Percentiles rank a stretch among this genome's conserved stretches.
Conservation (phyloP, 495 filamentous ascomycete genomes). For the Penicillium alfredii region DNA sequence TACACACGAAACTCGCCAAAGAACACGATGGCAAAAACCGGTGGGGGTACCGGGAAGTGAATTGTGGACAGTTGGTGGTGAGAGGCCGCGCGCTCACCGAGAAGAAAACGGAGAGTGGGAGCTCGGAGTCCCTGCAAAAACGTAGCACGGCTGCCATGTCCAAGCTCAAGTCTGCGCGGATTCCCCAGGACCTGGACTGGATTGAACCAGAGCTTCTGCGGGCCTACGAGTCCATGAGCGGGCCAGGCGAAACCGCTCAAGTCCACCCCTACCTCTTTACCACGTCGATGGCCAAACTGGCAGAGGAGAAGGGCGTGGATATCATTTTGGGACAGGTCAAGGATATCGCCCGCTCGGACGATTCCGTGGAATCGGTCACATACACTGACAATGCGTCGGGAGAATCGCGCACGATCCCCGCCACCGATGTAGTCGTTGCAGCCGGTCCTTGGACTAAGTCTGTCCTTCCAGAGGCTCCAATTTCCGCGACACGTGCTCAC, state of each 20-base stretch:
- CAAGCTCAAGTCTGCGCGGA: conserved; percentile 52
- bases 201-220: conserved; percentile 59
- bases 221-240: conserved; percentile 79
- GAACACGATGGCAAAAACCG: conserved; percentile 73
- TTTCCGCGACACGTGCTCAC: conserved; percentile 79
- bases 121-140: conserved; percentile 61
- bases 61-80: conserved; percentile 66
- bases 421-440: conserved; percentile 76
- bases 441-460: conserved; percentile 86
- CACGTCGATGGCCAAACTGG: conserved; percentile 75
- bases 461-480: conserved; percentile 68
- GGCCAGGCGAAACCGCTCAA: conserved; percentile 75
- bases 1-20: conserved; percentile 78
- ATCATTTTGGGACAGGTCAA: conserved; percentile 63
- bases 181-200: conserved; percentile 87
- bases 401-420: conserved; percentile 53
- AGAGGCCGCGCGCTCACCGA: conserved; percentile 43
- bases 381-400: conserved; percentile 64
- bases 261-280: conserved; percentile 95
- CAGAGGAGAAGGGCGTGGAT: conserved; percentile 65
- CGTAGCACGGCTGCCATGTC: conserved; percentile 55
- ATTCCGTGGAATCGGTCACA: conserved; percentile 59
- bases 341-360: conserved; percentile 50
- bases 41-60: conserved; percentile 84
- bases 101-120: conserved; percentile 23